Conservation (phyloP, 768 basidiomycete species). For the Suillus americanus region DNA sequence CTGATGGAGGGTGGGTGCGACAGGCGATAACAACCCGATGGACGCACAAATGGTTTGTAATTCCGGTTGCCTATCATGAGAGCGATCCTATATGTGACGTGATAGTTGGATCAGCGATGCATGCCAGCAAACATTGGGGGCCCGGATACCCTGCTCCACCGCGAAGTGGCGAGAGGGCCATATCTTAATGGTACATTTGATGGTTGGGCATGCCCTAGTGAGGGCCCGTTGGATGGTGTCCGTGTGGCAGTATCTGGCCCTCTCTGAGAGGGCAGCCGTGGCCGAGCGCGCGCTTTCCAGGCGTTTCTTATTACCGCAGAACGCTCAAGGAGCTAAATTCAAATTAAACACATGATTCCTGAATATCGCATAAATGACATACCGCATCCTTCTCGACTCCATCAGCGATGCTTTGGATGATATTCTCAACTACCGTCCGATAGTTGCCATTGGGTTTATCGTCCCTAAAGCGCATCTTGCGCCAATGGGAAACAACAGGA, state of each 20-base stretch:
- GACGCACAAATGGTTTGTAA: conserved; percentile 1
- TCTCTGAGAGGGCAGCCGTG: conserved; percentile 24
- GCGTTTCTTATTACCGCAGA: conserved; percentile 63
- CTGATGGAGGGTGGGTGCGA: not conserved
- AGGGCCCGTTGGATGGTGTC: conserved; percentile 21
- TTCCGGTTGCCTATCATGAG: conserved; percentile 1
- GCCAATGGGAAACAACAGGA: conserved; percentile 62
- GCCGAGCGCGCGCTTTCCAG: conserved; percentile 67
- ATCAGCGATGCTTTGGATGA: conserved; percentile 89
- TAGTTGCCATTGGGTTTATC: conserved; percentile 96
- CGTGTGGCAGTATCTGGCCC: conserved; percentile 3
- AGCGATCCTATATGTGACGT: not conserved
- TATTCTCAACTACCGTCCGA: conserved; percentile 77
- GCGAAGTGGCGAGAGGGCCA: conserved; percentile 62
- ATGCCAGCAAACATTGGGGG: conserved; percentile 62
- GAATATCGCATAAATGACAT: conserved; percentile 25
- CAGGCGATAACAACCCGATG: not conserved
- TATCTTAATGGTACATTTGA: conserved; percentile 40
- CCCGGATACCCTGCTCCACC: conserved; percentile 75
- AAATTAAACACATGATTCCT: conserved; percentile 13
- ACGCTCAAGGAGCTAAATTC: conserved; percentile 63
- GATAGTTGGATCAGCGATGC: conserved; percentile 47
- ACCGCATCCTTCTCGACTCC: conserved; percentile 91
- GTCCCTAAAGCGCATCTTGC: conserved; percentile 89
- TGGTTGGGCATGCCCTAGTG: conserved; percentile 17